Evolutionary conservation across 176 grass and related monocot genomes (phyloP).

Genomic region (Cenchrus americanus): DNA sequence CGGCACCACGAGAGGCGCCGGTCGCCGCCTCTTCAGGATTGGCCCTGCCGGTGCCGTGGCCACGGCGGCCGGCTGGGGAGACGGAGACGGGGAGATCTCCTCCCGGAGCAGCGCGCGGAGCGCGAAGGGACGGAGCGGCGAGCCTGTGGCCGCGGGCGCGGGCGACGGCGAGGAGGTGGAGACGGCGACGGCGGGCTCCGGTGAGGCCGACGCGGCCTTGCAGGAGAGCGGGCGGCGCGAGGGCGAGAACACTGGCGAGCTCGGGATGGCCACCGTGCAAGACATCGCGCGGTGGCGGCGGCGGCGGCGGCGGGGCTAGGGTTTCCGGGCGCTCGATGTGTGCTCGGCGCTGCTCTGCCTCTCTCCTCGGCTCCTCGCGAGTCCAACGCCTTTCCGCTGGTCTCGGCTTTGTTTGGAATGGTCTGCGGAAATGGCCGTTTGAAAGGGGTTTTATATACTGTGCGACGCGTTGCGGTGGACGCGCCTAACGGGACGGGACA

Average conservation of each 20-base stretch:
- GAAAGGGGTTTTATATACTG: constrained; percentile 40
- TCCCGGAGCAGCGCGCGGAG: constrained; percentile 52
- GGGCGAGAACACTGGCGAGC: constrained; percentile 90
- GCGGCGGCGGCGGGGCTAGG: constrained; percentile 26
- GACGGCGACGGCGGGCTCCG: constrained; percentile 57
- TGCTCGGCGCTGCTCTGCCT: neutral
- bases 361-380: neutral
- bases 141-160: constrained; percentile 38
- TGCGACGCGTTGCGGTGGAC: constrained; percentile 38
- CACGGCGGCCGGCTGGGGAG: constrained; percentile 30
- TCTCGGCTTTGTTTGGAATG: constrained; percentile 32
- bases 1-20: constrained; percentile 72
- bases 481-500: constrained; percentile 13
- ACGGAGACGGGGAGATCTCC: constrained; percentile 32
- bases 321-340: neutral
- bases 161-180: constrained; percentile 40
- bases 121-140: constrained; percentile 50
- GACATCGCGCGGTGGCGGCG: constrained; percentile 55
- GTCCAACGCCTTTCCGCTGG: constrained; percentile 13
- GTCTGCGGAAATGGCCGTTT: constrained; percentile 49
- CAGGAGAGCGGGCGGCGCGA: constrained; percentile 76
- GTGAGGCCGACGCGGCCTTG: constrained; percentile 70
- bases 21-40: constrained; percentile 81
- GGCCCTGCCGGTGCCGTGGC: constrained; percentile 30
- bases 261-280: constrained; percentile 88